Evolutionary conservation across 1,284 basidiomycete genomes (phyloP).

Genomic region (Ganoderma lingzhi): DNA sequence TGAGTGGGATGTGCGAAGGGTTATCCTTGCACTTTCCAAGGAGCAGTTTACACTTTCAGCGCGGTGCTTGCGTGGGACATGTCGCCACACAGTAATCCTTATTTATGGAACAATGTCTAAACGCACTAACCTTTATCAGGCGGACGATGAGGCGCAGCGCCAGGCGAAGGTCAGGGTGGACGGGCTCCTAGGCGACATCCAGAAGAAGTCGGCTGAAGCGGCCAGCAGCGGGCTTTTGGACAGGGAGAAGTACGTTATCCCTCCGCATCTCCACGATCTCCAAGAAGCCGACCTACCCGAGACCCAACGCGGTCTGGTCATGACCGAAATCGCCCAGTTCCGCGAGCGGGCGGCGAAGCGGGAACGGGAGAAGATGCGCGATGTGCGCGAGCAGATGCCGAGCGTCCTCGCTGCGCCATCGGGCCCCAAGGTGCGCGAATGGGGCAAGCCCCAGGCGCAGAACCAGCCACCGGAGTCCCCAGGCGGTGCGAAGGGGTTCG

Average conservation of each 20-base stretch:
- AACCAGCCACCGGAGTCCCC: slow-evolving; percentile 38
- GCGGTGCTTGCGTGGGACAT: background rate
- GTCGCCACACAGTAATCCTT: slow-evolving; percentile 4
- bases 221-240: slow-evolving; percentile 72
- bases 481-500: slow-evolving; percentile 51
- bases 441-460: slow-evolving; percentile 70
- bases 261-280: slow-evolving; percentile 93
- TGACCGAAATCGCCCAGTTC: slow-evolving; percentile 95
- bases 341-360: slow-evolving; percentile 87
- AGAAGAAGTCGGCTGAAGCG: slow-evolving; percentile 69
- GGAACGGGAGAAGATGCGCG: slow-evolving; percentile 84
- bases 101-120: slow-evolving; percentile 16
- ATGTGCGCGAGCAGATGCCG: slow-evolving; percentile 69
- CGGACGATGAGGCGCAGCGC: slow-evolving; percentile 64
- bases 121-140: slow-evolving; percentile 46
- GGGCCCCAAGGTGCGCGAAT: slow-evolving; percentile 77
- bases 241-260: slow-evolving; percentile 86
- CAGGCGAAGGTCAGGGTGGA: slow-evolving; percentile 65
- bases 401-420: slow-evolving; percentile 54
- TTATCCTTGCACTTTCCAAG: background rate
- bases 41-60: background rate
- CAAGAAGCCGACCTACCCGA: slow-evolving; percentile 97
- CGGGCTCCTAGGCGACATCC: slow-evolving; percentile 65
- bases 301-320: slow-evolving; percentile 91
- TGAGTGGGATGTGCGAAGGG: background rate